Percentiles rank a stretch among this genome's conserved stretches.
These are phyloP conservation scores for Lyophyllum decastes DNA, from an alignment of 768 basidiomycete genomes.

Conservation along the genomic window DNA sequence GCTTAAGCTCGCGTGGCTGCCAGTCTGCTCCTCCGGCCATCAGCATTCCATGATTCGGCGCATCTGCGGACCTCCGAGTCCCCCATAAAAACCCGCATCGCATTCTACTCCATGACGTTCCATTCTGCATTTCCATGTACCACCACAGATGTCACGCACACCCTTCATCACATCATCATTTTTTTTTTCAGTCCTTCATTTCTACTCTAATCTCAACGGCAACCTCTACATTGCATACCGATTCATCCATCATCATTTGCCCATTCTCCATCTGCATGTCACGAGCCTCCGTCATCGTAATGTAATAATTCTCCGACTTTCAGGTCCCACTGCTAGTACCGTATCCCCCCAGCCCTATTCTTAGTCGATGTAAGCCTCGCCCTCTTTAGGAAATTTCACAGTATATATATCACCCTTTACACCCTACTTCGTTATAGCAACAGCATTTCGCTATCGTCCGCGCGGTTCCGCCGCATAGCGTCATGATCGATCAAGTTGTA, in stretches of 20 bases:
- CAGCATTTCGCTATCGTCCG: neutral
- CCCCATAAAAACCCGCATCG: neutral
- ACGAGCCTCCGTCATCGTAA: neutral
- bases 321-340: neutral
- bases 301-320: neutral
- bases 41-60: no score
- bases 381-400: neutral
- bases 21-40: neutral
- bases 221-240: neutral
- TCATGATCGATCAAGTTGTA: no score
- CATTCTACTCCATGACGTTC: neutral
- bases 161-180: neutral
- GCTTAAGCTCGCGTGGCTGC: neutral
- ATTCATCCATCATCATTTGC: neutral
- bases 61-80: neutral
- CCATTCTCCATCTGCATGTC: neutral
- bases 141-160: neutral
- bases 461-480: no score
- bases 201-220: neutral
- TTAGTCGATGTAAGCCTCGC: neutral
- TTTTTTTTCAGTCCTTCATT: neutral
- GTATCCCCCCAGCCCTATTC: neutral
- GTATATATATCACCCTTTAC: neutral
- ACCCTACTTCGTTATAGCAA: neutral
- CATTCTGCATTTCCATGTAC: neutral